Conservation (phyloP, 441 rosid genomes). For the Pelargonium citronellum region DNA sequence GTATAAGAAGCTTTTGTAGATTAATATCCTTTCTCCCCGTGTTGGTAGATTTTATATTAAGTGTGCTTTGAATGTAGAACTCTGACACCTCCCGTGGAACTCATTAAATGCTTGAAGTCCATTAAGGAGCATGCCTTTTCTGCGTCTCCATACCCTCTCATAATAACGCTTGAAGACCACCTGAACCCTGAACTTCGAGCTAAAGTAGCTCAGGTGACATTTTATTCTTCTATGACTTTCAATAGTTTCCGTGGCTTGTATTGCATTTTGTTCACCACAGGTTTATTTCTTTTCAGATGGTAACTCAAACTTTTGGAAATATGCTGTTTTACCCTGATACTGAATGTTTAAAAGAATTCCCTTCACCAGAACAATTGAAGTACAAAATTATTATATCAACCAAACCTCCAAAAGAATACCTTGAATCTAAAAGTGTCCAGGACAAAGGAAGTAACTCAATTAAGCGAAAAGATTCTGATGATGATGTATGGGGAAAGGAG, state of each 20-base stretch:
- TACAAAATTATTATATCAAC: conserved; percentile 69
- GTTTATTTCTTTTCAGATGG: conserved; percentile 52
- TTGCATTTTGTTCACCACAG: conserved; percentile 18
- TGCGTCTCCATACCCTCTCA: conserved; percentile 71
- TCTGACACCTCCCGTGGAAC: conserved; percentile 77
- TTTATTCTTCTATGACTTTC: conserved; percentile 3
- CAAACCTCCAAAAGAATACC: conserved; percentile 87
- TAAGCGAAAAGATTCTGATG: conserved; percentile 46
- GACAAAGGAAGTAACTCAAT: conserved; percentile 34
- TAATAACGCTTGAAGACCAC: conserved; percentile 96
- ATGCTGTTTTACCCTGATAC: conserved; percentile 61
- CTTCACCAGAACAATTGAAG: conserved; percentile 62
- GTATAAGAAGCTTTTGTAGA: neutral
- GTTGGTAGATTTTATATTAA: neutral
- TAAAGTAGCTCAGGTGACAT: conserved; percentile 71
- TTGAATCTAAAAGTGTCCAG: conserved; percentile 38
- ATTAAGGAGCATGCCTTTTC: conserved; percentile 68
- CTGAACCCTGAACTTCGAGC: conserved; percentile 76
- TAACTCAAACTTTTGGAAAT: conserved; percentile 64
- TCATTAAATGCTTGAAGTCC: conserved; percentile 61
- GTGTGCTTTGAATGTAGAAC: conserved; percentile 44
- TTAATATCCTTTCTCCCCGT: neutral
- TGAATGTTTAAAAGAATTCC: conserved; percentile 68
- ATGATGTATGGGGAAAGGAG: conserved; percentile 68
- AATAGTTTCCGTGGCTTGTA: neutral